phyloP scores from a whole-genome alignment of 148 eudicot genomes.

The Persicaria maculosa region DNA sequence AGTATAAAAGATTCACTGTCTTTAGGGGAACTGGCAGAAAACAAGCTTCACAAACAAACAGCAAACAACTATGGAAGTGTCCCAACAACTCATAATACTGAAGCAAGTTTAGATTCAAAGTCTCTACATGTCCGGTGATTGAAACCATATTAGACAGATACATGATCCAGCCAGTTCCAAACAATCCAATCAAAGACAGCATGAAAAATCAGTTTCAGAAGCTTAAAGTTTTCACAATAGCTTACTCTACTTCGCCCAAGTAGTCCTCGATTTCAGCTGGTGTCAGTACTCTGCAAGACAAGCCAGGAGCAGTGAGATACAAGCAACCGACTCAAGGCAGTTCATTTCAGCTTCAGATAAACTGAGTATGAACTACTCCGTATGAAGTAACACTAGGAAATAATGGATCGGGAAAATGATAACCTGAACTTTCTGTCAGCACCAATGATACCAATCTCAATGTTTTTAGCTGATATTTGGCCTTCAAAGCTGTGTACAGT shows the following conservation, averaged over 20 bases:
- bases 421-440: conserved; percentile 73
- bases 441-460: conserved; percentile 92
- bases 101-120: no score
- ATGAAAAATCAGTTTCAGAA: no score
- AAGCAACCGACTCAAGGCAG: not conserved
- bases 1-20: no score
- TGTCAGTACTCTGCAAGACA: conserved; percentile 66
- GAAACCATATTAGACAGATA: no score
- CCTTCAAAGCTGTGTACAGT: conserved; percentile 69
- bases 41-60: no score
- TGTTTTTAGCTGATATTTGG: conserved; percentile 83
- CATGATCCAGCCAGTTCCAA: no score
- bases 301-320: not conserved
- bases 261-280: conserved; percentile 97
- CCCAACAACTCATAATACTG: no score
- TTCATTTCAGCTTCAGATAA: not conserved
- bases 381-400: not conserved
- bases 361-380: not conserved
- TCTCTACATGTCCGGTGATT: no score
- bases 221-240: not conserved
- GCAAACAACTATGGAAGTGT: no score
- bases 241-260: conserved; percentile 82
- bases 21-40: no score
- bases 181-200: no score
- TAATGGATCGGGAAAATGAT: conserved; percentile 11